A percentile compares a stretch with the other conserved stretches of the same genome.
Evolutionary conservation across 1,284 basidiomycete genomes (phyloP).

Genomic region (Puccinia coronata): DNA sequence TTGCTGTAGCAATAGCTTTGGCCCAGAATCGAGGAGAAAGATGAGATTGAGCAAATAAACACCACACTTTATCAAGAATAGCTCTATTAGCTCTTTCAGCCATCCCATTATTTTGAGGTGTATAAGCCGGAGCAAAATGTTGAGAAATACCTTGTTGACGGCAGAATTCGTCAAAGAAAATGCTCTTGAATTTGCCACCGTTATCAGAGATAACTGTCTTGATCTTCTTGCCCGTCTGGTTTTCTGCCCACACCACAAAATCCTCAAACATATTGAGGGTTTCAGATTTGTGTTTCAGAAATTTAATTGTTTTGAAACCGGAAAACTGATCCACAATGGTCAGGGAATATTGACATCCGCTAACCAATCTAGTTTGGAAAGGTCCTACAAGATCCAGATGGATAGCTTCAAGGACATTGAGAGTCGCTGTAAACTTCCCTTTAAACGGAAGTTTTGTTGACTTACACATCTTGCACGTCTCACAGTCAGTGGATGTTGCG

Average conservation of each 20-base stretch:
- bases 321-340: no score
- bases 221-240: no score
- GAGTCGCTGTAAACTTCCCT: no score
- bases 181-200: no score
- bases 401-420: neutral
- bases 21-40: conserved; percentile 8
- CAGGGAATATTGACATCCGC: neutral
- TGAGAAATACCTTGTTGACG: neutral
- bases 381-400: neutral
- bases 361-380: neutral
- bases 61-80: neutral
- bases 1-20: neutral
- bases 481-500: neutral
- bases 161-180: no score
- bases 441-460: no score
- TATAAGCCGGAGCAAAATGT: neutral
- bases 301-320: no score
- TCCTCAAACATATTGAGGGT: neutral
- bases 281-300: no score
- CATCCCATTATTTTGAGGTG: no score
- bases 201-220: neutral
- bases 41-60: neutral
- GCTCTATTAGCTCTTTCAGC: conserved; percentile 1
- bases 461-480: neutral
- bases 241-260: neutral